Evolutionary conservation across 306 rosid genomes (phyloP), one percentile per base, ranked within the genome.

Genomic region (Lagenaria siceraria): DNA sequence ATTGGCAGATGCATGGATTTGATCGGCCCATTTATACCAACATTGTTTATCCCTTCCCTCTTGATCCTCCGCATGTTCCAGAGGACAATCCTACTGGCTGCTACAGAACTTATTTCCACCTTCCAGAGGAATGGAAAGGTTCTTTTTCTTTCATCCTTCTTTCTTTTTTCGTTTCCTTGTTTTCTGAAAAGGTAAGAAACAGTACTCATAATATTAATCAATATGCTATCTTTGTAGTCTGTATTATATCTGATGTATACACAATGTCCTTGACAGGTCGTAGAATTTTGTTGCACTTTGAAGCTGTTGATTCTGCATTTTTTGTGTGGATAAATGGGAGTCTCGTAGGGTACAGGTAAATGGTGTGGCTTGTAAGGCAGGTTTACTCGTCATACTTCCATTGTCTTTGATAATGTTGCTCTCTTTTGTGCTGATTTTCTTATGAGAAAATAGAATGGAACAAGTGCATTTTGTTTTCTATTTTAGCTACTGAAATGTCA

Each of bases 281-380:
- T 78, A 90, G 98, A 78, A 88, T 95, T 80, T 82, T 92, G 85
- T 81, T 95, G 85, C 98, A 95, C 80, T 95, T 95, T 75, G 96
- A 95, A 92, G 98, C 89, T 61, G 98, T 95, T 81, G 98, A 95
- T 87, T 95, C 97, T 68, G 97, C 97, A 33, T 95, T 95, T 81
- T 95, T 90, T 77, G 91, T 88, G 24, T 95, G 98, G 98, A 66
- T 95, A 81, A 95, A 95, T 74, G 98, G 97, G 75, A 84, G 83
- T 70, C 97, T 89, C 21, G 64, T 95, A 29, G 98, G 97, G 86
- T 95, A 95, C 78, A 92, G 97, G 98, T 94, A 83, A 72, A 36
- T 8, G 49, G 13, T 8, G 13, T 8, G 51, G 36, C 80, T 72
- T 78, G 17, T 64, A n/a, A 64, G 72, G 17, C 14, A 18, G 21